A percentile compares a stretch with the other conserved stretches of the same genome.
Conservation (phyloP, 2,329 filamentous ascomycete species). For the Colletotrichum australisinense region DNA sequence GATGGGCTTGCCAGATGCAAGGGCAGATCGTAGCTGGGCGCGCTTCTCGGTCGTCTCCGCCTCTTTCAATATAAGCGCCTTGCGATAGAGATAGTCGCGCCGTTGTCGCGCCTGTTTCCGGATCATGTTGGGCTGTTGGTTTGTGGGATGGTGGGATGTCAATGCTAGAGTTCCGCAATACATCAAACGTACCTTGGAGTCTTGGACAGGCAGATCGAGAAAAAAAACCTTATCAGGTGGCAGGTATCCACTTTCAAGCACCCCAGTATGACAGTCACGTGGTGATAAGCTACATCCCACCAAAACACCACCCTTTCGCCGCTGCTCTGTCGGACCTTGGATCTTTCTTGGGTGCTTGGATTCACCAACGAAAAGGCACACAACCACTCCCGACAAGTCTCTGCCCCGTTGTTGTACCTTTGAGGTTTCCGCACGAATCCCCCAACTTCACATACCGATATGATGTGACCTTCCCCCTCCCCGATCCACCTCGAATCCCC, state of each 20-base stretch:
- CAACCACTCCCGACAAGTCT: slow-evolving; percentile 5
- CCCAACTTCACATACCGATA: slow-evolving; percentile 28
- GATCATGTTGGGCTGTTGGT: neutral
- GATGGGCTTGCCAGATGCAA: slow-evolving; percentile 89
- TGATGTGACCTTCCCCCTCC: slow-evolving; percentile 36
- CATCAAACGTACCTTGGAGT: neutral
- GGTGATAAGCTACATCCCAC: slow-evolving; percentile 14
- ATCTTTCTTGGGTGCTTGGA: slow-evolving; percentile 10
- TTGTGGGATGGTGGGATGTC: neutral
- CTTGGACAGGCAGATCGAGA: neutral
- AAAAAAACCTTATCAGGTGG: slow-evolving; percentile 4
- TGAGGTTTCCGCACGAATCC: slow-evolving; percentile 15
- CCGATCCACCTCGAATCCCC: slow-evolving; percentile 31
- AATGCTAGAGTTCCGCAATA: neutral
- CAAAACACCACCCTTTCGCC: slow-evolving; percentile 15
- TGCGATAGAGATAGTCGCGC: slow-evolving; percentile 80
- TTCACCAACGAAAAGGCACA: slow-evolving; percentile 10
- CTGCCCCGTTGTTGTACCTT: slow-evolving; percentile 18
- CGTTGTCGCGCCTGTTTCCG: slow-evolving; percentile 56
- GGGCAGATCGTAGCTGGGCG: slow-evolving; percentile 84
- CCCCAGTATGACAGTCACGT: neutral
- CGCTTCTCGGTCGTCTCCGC: slow-evolving; percentile 94
- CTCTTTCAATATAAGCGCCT: slow-evolving; percentile 87
- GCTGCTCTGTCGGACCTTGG: slow-evolving; percentile 1
- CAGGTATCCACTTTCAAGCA: neutral